Percentiles rank a stretch among this genome's conserved stretches.
phyloP scores from a whole-genome alignment of 208 protist species.

The Crithidia sp. region DNA sequence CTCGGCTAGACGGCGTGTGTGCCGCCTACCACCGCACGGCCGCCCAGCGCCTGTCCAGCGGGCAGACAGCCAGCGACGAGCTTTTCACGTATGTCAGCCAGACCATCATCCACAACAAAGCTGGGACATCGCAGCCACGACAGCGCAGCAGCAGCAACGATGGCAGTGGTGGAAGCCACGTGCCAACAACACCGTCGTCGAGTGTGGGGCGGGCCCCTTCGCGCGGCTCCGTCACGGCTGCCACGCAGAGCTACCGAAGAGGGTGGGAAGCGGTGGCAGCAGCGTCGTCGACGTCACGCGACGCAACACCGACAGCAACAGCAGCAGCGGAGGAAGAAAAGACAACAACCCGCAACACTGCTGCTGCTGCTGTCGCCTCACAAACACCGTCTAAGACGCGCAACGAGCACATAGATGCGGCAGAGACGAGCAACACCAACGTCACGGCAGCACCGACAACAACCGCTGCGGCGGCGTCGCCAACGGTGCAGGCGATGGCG shows the following conservation, averaged over 20 bases:
- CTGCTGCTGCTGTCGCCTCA: not conserved
- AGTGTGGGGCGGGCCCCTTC: not conserved
- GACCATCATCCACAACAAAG: not conserved
- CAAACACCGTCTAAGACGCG: not conserved
- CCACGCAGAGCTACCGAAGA: slow-evolving; percentile 8
- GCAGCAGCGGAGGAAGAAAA: not conserved
- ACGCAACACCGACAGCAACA: not conserved
- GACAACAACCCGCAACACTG: not conserved
- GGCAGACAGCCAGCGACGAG: not conserved
- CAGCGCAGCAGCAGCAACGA: not conserved
- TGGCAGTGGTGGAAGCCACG: not conserved
- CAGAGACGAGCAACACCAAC: not conserved
- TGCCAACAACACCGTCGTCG: not conserved
- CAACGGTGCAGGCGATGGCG: slow-evolving; percentile 15
- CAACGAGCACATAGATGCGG: not conserved
- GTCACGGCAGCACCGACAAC: too few relatives aligned
- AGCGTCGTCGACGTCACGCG: not conserved
- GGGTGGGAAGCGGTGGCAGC: not conserved
- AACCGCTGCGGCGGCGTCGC: not conserved
- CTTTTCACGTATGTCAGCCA: slow-evolving; percentile 13
- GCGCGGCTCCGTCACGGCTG: slow-evolving; percentile 3
- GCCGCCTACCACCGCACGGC: slow-evolving; percentile 13
- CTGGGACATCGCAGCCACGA: not conserved
- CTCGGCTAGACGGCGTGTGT: slow-evolving; percentile 17
- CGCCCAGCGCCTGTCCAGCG: slow-evolving; percentile 1